Conservation (phyloP, 331 rosid species). For the Malus hybrid region DNA sequence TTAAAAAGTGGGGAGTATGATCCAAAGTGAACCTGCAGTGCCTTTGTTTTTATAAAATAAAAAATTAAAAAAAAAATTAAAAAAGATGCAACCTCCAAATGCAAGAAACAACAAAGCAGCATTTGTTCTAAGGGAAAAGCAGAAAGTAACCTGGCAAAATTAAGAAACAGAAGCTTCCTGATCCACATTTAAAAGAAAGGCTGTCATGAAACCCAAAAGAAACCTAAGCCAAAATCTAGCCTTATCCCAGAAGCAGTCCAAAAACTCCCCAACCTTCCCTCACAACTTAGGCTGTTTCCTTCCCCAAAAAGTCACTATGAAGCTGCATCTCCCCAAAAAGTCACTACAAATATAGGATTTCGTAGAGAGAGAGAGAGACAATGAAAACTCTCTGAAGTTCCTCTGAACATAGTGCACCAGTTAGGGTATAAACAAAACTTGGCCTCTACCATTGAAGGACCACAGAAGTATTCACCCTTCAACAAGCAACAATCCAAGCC, state of each 20-base stretch:
- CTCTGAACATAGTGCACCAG: not conserved
- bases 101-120: not conserved
- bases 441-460: not conserved
- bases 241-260: not conserved
- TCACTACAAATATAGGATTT: not conserved
- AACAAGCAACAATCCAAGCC: not conserved
- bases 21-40: not conserved
- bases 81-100: not conserved
- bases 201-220: not conserved
- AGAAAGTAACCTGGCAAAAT: not conserved
- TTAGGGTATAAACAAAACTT: not conserved
- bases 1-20: not conserved
- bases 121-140: not conserved
- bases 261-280: not conserved
- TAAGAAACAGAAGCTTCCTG: not conserved
- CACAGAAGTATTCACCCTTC: not conserved
- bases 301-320: not conserved
- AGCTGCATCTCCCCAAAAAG: not conserved
- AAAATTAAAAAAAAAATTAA: too few species aligned
- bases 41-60: too few species aligned
- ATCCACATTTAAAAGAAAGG: not conserved
- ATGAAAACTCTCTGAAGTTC: not conserved
- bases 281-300: not conserved
- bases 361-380: not conserved
- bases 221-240: not conserved